Conservation (phyloP, 257 asterid genomes). For the Lavandula angustifolia region DNA sequence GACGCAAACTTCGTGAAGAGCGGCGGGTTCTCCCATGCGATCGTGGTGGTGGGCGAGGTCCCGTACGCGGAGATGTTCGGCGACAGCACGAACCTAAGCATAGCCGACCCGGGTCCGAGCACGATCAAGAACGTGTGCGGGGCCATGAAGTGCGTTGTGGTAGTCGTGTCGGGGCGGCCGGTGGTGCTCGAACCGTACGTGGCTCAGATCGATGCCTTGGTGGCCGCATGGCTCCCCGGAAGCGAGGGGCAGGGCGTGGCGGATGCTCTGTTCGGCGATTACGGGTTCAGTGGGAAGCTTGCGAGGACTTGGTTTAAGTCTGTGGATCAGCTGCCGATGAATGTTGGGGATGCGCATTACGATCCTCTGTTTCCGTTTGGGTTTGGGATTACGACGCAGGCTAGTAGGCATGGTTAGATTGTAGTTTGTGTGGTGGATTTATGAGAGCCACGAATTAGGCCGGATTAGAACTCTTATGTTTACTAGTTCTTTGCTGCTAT, state of each 20-base stretch:
- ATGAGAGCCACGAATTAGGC: too few relatives aligned
- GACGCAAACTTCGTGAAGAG: conserved; percentile 20
- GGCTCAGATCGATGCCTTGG: conserved; percentile 35
- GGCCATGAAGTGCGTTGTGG: too few relatives aligned
- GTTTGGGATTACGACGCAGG: conserved; percentile 30
- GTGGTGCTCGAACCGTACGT: conserved; percentile 37
- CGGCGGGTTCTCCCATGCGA: conserved; percentile 34
- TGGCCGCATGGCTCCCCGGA: conserved; percentile 51
- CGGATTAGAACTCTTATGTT: too few relatives aligned
- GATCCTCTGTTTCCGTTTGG: conserved; percentile 37
- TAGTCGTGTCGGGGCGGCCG: conserved; percentile 32
- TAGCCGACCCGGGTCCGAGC: conserved; percentile 8
- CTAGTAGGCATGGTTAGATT: not conserved
- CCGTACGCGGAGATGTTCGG: conserved; percentile 42
- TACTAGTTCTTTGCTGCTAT: too few relatives aligned
- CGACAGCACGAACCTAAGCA: conserved; percentile 37
- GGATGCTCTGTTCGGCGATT: conserved; percentile 41
- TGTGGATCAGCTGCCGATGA: conserved; percentile 45
- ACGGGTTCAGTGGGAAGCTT: conserved; percentile 37
- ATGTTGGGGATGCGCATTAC: conserved; percentile 39
- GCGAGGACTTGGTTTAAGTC: conserved; percentile 37
- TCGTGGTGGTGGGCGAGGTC: conserved; percentile 42
- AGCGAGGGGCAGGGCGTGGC: conserved; percentile 44
- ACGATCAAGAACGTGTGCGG: too few relatives aligned
- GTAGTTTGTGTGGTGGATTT: too few relatives aligned